Percentiles rank a stretch among this genome's conserved stretches.
These are phyloP conservation scores for Elsinoe ampelina DNA, from an alignment of 2,329 filamentous ascomycete genomes.

Conservation along the genomic window DNA sequence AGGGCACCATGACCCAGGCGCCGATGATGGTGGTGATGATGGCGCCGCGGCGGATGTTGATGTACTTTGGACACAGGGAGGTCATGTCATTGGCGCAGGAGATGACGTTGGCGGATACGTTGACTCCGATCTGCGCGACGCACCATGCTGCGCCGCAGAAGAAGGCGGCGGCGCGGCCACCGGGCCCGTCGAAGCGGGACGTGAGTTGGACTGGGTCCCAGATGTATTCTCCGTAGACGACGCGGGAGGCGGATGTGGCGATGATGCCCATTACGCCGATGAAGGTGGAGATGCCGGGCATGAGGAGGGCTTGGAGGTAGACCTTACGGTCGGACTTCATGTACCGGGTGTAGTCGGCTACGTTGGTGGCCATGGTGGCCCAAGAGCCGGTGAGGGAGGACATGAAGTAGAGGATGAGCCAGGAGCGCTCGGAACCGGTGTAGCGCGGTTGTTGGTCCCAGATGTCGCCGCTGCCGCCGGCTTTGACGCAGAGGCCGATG, in stretches of 20 bases:
- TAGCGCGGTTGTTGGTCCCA: slow-evolving; percentile 24
- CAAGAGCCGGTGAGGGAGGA: slow-evolving; percentile 24
- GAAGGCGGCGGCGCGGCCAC: slow-evolving; percentile 27
- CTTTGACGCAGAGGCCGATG: slow-evolving; percentile 18
- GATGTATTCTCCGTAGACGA: slow-evolving; percentile 43
- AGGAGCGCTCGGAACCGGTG: slow-evolving; percentile 21
- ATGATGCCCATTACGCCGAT: slow-evolving; percentile 48
- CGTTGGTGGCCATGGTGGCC: slow-evolving; percentile 29
- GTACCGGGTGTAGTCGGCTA: slow-evolving; percentile 31
- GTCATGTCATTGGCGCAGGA: slow-evolving; percentile 46
- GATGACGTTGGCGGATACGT: slow-evolving; percentile 45
- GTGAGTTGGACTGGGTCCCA: slow-evolving; percentile 29
- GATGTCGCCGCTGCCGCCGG: slow-evolving; percentile 25
- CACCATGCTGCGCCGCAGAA: slow-evolving; percentile 38
- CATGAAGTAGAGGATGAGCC: slow-evolving; percentile 24
- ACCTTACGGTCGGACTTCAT: slow-evolving; percentile 22
- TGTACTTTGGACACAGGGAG: slow-evolving; percentile 42
- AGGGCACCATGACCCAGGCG: slow-evolving; percentile 51
- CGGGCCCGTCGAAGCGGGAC: slow-evolving; percentile 19
- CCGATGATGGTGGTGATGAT: slow-evolving; percentile 40
- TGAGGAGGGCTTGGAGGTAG: slow-evolving; percentile 31
- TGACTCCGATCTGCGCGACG: slow-evolving; percentile 42
- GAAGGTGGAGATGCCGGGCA: slow-evolving; percentile 43
- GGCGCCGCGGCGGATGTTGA: slow-evolving; percentile 35
- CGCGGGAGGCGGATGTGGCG: slow-evolving; percentile 45